phyloP scores from a whole-genome alignment of 176 grass and related monocot genomes.

The Hordeum marinum region DNA sequence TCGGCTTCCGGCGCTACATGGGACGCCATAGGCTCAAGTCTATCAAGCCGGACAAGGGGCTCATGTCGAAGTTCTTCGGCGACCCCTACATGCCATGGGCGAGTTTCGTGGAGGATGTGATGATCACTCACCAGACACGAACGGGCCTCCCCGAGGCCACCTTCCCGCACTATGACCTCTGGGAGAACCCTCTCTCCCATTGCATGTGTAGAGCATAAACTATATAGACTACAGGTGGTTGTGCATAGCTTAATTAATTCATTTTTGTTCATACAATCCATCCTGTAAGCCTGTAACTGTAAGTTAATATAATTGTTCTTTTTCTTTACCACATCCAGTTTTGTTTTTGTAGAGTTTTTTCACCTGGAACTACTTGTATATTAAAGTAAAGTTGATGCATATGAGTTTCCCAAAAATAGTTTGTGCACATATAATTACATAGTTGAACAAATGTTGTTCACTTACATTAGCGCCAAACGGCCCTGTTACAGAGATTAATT shows the following conservation, averaged over 20 bases:
- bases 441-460: neutral
- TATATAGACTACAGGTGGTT: constrained; percentile 3
- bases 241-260: constrained; percentile 21
- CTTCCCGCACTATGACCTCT: constrained; percentile 92
- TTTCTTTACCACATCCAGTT: neutral
- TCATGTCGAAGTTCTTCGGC: constrained; percentile 92
- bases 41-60: constrained; percentile 91
- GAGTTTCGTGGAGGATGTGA: constrained; percentile 77
- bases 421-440: neutral
- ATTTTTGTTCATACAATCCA: constrained; percentile 22
- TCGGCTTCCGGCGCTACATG: constrained; percentile 82
- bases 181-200: constrained; percentile 91
- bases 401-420: neutral
- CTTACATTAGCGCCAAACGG: neutral
- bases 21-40: constrained; percentile 82
- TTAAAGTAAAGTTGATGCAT: neutral
- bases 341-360: neutral
- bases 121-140: constrained; percentile 82
- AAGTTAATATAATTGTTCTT: neutral
- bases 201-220: constrained; percentile 83
- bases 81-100: constrained; percentile 91
- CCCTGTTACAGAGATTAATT: neutral
- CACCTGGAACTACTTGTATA: neutral
- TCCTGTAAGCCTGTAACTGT: neutral
- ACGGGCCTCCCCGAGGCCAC: constrained; percentile 82